These are phyloP conservation scores for Scheffersomyces lignicola DNA, from an alignment of 1,139 yeast species.

Conservation along the genomic window DNA sequence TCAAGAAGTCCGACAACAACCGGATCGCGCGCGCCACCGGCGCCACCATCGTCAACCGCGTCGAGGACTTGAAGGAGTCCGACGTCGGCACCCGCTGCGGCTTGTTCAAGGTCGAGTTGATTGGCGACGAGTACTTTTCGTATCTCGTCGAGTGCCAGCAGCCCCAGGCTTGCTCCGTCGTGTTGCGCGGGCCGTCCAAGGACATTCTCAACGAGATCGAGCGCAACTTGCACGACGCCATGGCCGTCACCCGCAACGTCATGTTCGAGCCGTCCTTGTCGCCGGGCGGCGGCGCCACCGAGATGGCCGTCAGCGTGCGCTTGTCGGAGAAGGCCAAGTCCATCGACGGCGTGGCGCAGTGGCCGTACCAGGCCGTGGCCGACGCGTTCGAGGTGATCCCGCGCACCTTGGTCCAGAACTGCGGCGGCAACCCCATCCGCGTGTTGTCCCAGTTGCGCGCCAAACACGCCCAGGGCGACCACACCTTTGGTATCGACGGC, in stretches of 20 bases:
- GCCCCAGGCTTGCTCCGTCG: constrained; percentile 91
- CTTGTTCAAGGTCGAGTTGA: constrained; percentile 85
- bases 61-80: constrained; percentile 87
- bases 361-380: constrained; percentile 99
- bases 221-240: constrained; percentile 96
- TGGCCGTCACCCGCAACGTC: constrained; percentile 97
- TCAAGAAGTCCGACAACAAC: constrained; percentile 92
- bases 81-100: constrained; percentile 93
- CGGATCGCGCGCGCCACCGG: constrained; percentile 97
- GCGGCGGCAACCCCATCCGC: constrained; percentile 96
- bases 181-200: constrained; percentile 95
- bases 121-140: constrained; percentile 97
- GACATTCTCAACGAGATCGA: constrained; percentile 96
- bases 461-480: constrained; percentile 87
- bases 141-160: constrained; percentile 76
- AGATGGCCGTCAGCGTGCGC: constrained; percentile 94
- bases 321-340: constrained; percentile 88
- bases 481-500: constrained; percentile 92
- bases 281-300: constrained; percentile 99
- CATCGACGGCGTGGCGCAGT: constrained; percentile 93
- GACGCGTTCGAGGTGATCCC: constrained; percentile 99
- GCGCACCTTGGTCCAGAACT: constrained; percentile 92
- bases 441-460: constrained; percentile 90
- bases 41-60: constrained; percentile 93
- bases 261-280: constrained; percentile 91